A percentile compares a stretch with the other conserved stretches of the same genome.
phyloP scores from a whole-genome alignment of 139 green algal species.

The Picochlorum sp. region DNA sequence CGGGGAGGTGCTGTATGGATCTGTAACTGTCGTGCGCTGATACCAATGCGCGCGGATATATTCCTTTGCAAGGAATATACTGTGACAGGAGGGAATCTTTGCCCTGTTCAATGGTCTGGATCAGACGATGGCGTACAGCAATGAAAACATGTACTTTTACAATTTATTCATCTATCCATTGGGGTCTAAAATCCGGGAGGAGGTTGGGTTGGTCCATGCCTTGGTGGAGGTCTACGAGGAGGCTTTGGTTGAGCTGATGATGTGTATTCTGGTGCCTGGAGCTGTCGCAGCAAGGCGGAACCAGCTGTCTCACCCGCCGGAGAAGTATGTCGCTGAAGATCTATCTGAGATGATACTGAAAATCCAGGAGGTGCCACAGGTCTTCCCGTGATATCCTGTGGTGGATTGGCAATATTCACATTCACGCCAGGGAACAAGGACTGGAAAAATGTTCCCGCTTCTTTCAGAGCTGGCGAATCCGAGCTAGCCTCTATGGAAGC shows the following conservation, averaged over 20 bases:
- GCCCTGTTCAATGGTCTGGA: too few relatives aligned
- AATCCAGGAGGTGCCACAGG: neutral
- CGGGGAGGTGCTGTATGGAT: too few relatives aligned
- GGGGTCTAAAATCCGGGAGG: neutral
- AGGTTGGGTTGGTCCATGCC: neutral
- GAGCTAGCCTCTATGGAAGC: neutral
- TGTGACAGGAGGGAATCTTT: too few relatives aligned
- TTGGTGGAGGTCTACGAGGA: neutral
- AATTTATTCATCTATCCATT: too few relatives aligned
- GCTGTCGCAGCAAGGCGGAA: constrained; percentile 28
- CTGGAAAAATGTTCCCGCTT: constrained; percentile 20
- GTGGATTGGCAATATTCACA: constrained; percentile 17
- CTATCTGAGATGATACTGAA: neutral
- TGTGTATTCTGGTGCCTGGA: constrained; percentile 14
- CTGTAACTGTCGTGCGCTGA: too few relatives aligned
- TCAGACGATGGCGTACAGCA: too few relatives aligned
- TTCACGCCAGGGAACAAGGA: constrained; percentile 19
- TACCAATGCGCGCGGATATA: too few relatives aligned
- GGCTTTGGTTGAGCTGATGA: neutral
- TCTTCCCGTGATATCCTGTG: too few relatives aligned
- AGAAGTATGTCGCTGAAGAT: neutral
- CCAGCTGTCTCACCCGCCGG: constrained; percentile 6
- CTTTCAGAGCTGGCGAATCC: constrained; percentile 11
- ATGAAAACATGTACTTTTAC: too few relatives aligned
- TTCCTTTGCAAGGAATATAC: too few relatives aligned